Evolutionary conservation across 2,329 filamentous ascomycete species (phyloP), one percentile per base, ranked within the genome.

Genomic region (Trichoderma pleuroti): DNA sequence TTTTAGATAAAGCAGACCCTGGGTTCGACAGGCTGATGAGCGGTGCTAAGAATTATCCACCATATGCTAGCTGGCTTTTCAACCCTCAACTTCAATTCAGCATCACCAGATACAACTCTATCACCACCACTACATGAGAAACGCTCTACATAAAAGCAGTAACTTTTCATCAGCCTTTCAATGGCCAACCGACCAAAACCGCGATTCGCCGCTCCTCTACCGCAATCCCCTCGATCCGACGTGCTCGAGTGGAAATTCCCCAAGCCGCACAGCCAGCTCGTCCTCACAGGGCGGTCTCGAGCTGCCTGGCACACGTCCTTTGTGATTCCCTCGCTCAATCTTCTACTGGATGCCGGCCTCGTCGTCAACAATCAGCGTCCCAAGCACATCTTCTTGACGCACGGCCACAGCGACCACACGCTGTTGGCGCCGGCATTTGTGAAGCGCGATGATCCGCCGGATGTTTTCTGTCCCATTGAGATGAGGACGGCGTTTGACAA

Each of bases 271-370:
- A 76, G 78, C 64, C 80, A 83, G 61, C 79, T 79, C 68, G 78
- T 83, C 5, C 78, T 86, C 11, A 84, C 83, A 1, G 84, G 84
- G 67, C 80, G 80, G 30, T 86, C 84, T 9, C 82, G 84, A 16
- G 84, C 84, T 8, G 84, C 84, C 16, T 86, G 84, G 84, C 84
- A 86, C 76, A 86, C 84, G 2, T 85, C 83, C 6, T 86, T 86
- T 71, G 77, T 86, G 59, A 81, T 86, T 64, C 84, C 84, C 1
- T 82, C 85, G 72, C 82, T 86, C 64, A 83, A 85, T 70, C 78
- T 86, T 30, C 81, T 86, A 5, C 82, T 86, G 39, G 84, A 86
- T 75, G 83, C 84, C 2, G 84, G 84, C 2, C 78, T 85, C 49
- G 77, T 78, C 68, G 81, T 86, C 74, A 85, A 84, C 77, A 81